phyloP scores from a whole-genome alignment of 768 basidiomycete species.

The Tylopilus sp. region DNA sequence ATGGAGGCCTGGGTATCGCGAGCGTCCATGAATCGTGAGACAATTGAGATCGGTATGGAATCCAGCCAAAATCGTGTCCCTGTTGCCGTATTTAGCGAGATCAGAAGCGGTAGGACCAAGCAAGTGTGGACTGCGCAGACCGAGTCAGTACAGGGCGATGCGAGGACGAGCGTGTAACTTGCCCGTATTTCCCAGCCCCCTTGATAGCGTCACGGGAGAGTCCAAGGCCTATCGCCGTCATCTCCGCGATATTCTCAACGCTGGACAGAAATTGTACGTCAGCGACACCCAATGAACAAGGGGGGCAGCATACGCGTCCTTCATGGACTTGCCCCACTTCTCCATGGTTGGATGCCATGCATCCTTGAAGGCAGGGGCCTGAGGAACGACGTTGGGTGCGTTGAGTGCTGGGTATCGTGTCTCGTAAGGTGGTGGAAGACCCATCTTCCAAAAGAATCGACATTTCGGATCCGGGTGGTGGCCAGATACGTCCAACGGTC shows the following conservation, averaged over 20 bases:
- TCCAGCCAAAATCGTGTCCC: conserved; percentile 86
- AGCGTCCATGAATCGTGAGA: conserved; percentile 86
- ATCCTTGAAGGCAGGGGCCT: conserved; percentile 49
- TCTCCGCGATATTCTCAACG: conserved; percentile 82
- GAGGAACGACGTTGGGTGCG: conserved; percentile 79
- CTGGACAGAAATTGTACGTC: conserved; percentile 35
- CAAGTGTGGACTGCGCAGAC: conserved; percentile 62
- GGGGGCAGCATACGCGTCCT: conserved; percentile 61
- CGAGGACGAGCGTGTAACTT: conserved; percentile 22
- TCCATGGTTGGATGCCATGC: conserved; percentile 75
- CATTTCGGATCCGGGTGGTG: conserved; percentile 92
- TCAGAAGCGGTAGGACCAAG: conserved; percentile 95
- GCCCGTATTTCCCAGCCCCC: conserved; percentile 85
- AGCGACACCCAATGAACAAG: conserved; percentile 5
- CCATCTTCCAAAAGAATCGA: conserved; percentile 90
- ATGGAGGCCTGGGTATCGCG: conserved; percentile 82
- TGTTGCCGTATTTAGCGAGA: conserved; percentile 69
- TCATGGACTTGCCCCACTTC: conserved; percentile 88
- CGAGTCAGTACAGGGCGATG: neutral
- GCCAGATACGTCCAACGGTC: conserved; percentile 80
- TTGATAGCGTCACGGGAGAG: conserved; percentile 66
- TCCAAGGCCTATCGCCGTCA: conserved; percentile 83
- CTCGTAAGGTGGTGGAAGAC: conserved; percentile 66
- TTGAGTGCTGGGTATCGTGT: conserved; percentile 76
- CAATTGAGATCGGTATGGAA: conserved; percentile 96